Evolutionary conservation across 1,139 yeast species (phyloP), one percentile per base, ranked within the genome.

Genomic region (Yamadazyma friedrichii): DNA sequence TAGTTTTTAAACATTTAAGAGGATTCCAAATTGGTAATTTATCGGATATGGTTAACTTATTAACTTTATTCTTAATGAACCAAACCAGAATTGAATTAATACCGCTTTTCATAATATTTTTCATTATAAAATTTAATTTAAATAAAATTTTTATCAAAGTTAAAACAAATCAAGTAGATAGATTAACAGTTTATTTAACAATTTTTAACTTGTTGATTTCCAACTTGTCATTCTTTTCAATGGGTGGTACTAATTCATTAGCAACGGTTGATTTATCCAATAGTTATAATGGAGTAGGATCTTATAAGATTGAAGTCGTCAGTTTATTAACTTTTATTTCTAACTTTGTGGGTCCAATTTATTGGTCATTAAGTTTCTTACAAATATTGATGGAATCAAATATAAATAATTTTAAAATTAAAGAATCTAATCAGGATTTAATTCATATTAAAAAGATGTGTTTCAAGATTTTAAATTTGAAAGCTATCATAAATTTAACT

Each of bases 221-320:
- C 56, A 83, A 88, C 51, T 67, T 88, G 36, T 68, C 93, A 0
- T 93, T 91, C 56, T 93, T 88, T 64, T 87, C 88, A 10, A 75
- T 85, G 63, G 98, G 98, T 0, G 88, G 88, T 42, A 89, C 98
- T 1, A 93, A 93, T 56, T 89, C 96, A 38, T 74, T 93, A 51
- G 94, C 97, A 0, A 85, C 97, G 0, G 82, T 93, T 17, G 97
- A 93, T 54, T 70, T 93, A 24, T 80, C 96, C 0, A 89, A 93
- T 58, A 91, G 97, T 1, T 93, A 93, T 59, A 93, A 93, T 57
- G 98, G 98, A 0, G 71, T 91, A 5, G 73, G 71, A 28, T 61
- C 74, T 30, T 94, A 89, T 56, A 79, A 84, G 49, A 76, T 89
- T 11, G 55, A 75, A n/a, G 55, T 78, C 6, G 96, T 93, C 8